A percentile compares a stretch with the other conserved stretches of the same genome.
Evolutionary conservation across 2,329 filamentous ascomycete genomes (phyloP).

Genomic region (Nemania serpens): DNA sequence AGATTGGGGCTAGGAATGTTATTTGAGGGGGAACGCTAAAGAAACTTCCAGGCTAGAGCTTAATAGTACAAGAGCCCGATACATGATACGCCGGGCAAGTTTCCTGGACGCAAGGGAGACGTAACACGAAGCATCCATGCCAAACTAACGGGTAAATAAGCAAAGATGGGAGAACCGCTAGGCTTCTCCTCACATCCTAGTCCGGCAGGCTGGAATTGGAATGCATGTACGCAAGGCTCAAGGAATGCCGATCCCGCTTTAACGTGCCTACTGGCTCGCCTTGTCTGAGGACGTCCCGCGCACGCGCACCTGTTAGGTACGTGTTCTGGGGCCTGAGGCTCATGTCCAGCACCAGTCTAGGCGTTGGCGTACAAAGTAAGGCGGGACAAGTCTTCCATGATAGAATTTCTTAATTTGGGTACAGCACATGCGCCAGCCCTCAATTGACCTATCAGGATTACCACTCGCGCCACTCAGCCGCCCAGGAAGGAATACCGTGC

Average conservation of each 20-base stretch:
- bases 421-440: conserved; percentile 6
- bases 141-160: conserved; percentile 7
- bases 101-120: conserved; percentile 3
- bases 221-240: conserved; percentile 16
- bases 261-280: conserved; percentile 2
- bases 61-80: conserved; percentile 4
- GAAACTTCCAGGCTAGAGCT: conserved; percentile 14
- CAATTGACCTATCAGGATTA: conserved; percentile 38
- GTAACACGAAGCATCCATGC: conserved; percentile 1
- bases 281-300: neutral
- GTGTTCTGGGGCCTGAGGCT: too few relatives aligned
- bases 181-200: neutral
- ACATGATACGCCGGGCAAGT: conserved; percentile 1
- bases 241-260: conserved; percentile 16
- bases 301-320: neutral
- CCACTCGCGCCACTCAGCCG: conserved; percentile 20
- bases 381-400: conserved; percentile 9
- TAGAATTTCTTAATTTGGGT: conserved; percentile 15
- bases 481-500: conserved; percentile 2
- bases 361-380: neutral
- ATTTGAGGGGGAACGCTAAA: neutral
- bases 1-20: conserved; percentile 7
- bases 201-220: conserved; percentile 2
- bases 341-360: conserved; percentile 8
- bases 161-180: neutral